A percentile compares a stretch with the other conserved stretches of the same genome.
Conservation (phyloP, 2,329 filamentous ascomycete species). For the Xylariomycetidae sp. region DNA sequence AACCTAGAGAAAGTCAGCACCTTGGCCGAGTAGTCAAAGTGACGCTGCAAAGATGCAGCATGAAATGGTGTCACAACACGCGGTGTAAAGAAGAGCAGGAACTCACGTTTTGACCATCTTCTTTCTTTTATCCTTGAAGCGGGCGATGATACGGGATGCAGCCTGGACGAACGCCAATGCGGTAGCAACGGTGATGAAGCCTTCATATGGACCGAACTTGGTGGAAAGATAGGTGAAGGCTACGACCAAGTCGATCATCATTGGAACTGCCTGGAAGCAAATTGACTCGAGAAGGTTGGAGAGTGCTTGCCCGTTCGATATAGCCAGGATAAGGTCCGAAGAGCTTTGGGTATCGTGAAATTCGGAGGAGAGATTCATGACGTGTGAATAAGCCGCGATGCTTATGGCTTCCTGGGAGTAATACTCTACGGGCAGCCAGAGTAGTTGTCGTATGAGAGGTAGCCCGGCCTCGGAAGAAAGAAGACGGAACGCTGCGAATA, state of each 20-base stretch:
- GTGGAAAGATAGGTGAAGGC: conserved; percentile 55
- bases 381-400: conserved; percentile 51
- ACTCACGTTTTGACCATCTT: conserved; percentile 42
- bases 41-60: too few relatives aligned
- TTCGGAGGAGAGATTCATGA: conserved; percentile 54
- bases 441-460: conserved; percentile 45
- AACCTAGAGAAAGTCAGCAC: conserved; percentile 18
- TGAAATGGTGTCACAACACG: too few relatives aligned
- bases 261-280: conserved; percentile 52
- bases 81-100: background rate
- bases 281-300: conserved; percentile 52
- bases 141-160: conserved; percentile 44
- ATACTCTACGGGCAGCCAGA: conserved; percentile 53
- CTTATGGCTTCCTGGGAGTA: conserved; percentile 49
- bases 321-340: conserved; percentile 52
- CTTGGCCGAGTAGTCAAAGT: too few relatives aligned
- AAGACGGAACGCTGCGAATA: conserved; percentile 47
- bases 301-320: conserved; percentile 47
- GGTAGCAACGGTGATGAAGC: conserved; percentile 55
- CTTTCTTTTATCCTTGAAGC: conserved; percentile 42
- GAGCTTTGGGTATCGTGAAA: conserved; percentile 57
- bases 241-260: conserved; percentile 53
- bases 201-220: conserved; percentile 55
- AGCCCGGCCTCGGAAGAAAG: conserved; percentile 49
- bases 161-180: conserved; percentile 51